Evolutionary conservation across 371 early-diverging fungal species (phyloP).

Genomic region (Catenaria anguillulae): DNA sequence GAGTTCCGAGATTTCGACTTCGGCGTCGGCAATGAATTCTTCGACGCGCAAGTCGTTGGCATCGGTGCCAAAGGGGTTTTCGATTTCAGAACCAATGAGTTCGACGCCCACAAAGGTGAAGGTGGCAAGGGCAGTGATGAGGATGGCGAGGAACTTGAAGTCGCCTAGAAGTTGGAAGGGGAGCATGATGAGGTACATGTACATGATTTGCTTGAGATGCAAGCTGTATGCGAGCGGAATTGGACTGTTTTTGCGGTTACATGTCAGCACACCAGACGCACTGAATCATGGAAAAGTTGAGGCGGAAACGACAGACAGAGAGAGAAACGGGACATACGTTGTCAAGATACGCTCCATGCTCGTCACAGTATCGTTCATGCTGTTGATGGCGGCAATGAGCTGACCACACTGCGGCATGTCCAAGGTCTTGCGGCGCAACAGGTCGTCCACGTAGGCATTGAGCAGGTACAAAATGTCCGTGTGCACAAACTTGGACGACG

Average conservation of each 20-base stretch:
- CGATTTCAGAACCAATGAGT: slow-evolving; percentile 30
- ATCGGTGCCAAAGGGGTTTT: slow-evolving; percentile 3
- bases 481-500: background rate
- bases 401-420: background rate
- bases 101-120: slow-evolving; percentile 60
- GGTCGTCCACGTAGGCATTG: background rate
- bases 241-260: background rate
- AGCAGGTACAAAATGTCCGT: background rate
- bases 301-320: background rate
- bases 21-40: background rate
- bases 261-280: no score
- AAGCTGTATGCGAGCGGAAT: background rate
- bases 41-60: background rate
- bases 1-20: background rate
- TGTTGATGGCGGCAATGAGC: background rate
- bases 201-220: slow-evolving; percentile 54
- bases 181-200: slow-evolving; percentile 46
- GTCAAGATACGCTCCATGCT: slow-evolving; percentile 58
- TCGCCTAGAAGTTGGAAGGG: slow-evolving; percentile 42
- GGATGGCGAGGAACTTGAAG: slow-evolving; percentile 27
- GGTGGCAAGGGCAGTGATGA: slow-evolving; percentile 37
- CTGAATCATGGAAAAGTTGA: no score
- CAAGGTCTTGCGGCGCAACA: background rate
- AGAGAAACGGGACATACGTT: slow-evolving; percentile 18
- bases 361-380: slow-evolving; percentile 42